These are phyloP conservation scores for Xylaria polymorpha DNA, from an alignment of 2,329 filamentous ascomycete genomes.

Conservation along the genomic window DNA sequence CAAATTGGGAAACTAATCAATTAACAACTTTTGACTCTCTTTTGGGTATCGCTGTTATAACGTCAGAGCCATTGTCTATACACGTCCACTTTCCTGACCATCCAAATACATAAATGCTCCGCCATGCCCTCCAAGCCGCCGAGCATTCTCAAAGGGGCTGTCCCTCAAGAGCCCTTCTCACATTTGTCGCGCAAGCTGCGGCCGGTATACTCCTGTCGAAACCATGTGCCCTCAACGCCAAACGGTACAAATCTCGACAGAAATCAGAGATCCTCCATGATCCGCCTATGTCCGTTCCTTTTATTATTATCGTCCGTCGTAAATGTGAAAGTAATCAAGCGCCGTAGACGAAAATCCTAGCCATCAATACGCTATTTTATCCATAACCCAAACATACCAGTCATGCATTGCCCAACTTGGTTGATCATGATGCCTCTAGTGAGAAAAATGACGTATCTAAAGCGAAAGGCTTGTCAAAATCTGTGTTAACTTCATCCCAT, in stretches of 20 bases:
- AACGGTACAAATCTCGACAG: constrained; percentile 14
- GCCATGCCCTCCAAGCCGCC: constrained; percentile 11
- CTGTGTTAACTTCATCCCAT: constrained; percentile 63
- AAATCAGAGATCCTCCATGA: constrained; percentile 14
- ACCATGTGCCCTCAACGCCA: constrained; percentile 23
- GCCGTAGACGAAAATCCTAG: constrained; percentile 1
- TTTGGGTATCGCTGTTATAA: constrained; percentile 37
- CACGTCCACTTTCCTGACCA: constrained; percentile 28
- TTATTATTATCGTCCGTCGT: constrained; percentile 25
- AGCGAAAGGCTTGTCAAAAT: constrained; percentile 65
- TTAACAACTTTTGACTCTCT: constrained; percentile 25
- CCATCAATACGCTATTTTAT: not conserved
- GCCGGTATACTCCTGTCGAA: constrained; percentile 14
- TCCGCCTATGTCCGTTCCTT: not conserved
- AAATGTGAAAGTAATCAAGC: constrained; percentile 10
- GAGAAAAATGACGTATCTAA: constrained; percentile 61
- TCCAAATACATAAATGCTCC: constrained; percentile 29
- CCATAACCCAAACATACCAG: constrained; percentile 1
- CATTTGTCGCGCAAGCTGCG: constrained; percentile 9
- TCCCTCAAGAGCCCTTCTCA: constrained; percentile 2
- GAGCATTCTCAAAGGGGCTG: not conserved
- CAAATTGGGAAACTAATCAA: not conserved
- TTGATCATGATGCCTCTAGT: constrained; percentile 51
- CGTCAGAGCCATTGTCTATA: constrained; percentile 35
- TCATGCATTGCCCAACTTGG: not conserved